These are phyloP conservation scores for Tricholoma sp. DNA, from an alignment of 768 basidiomycete genomes.

Conservation along the genomic window DNA sequence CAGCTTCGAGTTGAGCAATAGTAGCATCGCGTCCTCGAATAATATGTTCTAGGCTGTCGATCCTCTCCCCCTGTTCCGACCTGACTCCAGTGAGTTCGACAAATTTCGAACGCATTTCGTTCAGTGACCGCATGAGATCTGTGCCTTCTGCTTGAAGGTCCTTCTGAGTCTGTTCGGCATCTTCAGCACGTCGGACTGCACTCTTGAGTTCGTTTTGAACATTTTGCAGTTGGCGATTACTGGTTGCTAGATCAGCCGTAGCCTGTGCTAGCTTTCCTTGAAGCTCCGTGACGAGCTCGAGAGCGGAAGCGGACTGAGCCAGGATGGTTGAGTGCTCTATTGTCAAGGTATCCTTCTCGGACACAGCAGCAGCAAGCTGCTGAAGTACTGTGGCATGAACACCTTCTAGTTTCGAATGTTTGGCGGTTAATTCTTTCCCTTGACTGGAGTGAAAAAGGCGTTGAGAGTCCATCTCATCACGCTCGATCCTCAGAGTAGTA, in stretches of 20 bases:
- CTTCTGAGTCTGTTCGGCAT: slow-evolving; percentile 66
- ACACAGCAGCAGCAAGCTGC: slow-evolving; percentile 38
- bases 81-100: slow-evolving; percentile 73
- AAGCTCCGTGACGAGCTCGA: slow-evolving; percentile 44
- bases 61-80: slow-evolving; percentile 61
- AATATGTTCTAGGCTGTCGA: slow-evolving; percentile 49
- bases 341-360: slow-evolving; percentile 42
- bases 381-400: slow-evolving; percentile 33
- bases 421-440: slow-evolving; percentile 44
- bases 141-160: slow-evolving; percentile 75
- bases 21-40: slow-evolving; percentile 50
- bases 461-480: slow-evolving; percentile 48
- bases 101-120: slow-evolving; percentile 83
- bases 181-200: slow-evolving; percentile 64
- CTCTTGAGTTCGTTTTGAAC: slow-evolving; percentile 61
- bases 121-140: slow-evolving; percentile 72
- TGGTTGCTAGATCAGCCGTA: slow-evolving; percentile 45
- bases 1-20: slow-evolving; percentile 58
- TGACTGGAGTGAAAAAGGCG: slow-evolving; percentile 35
- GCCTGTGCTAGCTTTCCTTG: slow-evolving; percentile 57
- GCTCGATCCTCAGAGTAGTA: slow-evolving; percentile 53
- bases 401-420: slow-evolving; percentile 41
- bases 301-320: slow-evolving; percentile 39
- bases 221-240: slow-evolving; percentile 52
- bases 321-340: slow-evolving; percentile 49